Evolutionary conservation across 2,329 filamentous ascomycete genomes (phyloP).

Genomic region (Cercospora canescens): DNA sequence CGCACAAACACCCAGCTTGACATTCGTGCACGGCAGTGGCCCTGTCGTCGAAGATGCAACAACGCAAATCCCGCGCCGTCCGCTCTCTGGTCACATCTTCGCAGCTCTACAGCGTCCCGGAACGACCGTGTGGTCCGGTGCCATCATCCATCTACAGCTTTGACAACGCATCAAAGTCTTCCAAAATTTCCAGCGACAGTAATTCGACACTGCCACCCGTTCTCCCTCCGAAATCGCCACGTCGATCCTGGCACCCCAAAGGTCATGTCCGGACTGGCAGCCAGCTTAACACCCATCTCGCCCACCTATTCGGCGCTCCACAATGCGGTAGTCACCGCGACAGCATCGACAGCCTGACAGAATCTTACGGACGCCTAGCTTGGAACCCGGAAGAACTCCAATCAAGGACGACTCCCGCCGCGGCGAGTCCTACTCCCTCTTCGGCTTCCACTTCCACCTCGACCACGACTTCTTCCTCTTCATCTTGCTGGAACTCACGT

Average conservation of each 20-base stretch:
- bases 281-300: slow-evolving; percentile 8
- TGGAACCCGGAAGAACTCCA: slow-evolving; percentile 2
- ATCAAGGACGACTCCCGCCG: neutral
- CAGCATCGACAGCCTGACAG: neutral
- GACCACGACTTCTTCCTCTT: neutral
- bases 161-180: neutral
- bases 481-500: neutral
- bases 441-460: neutral
- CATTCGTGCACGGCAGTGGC: neutral
- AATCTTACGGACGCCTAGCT: slow-evolving; percentile 3
- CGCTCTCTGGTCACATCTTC: slow-evolving; percentile 5
- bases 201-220: neutral
- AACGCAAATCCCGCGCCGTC: neutral
- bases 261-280: neutral
- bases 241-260: neutral
- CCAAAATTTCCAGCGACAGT: neutral
- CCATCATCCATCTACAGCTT: slow-evolving; percentile 1
- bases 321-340: neutral
- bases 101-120: slow-evolving; percentile 7
- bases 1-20: neutral
- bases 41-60: neutral
- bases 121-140: neutral
- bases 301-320: slow-evolving; percentile 3
- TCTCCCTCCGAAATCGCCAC: neutral
- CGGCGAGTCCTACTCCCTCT: neutral